phyloP scores from a whole-genome alignment of 2,329 filamentous ascomycete species.

The Triangularia setosa region DNA sequence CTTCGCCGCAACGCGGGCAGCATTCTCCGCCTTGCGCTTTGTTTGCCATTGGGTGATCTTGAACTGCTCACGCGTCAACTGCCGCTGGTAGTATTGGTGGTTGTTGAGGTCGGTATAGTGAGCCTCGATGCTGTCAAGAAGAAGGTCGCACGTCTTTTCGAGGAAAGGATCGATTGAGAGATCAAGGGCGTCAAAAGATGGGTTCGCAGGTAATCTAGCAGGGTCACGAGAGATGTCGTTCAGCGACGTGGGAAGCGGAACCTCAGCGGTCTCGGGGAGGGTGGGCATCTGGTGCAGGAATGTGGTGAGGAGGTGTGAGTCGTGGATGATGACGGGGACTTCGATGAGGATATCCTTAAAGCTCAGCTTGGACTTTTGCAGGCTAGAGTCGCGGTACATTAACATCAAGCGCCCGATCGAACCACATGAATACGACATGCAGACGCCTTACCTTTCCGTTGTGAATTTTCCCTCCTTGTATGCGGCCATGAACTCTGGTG shows the following conservation, averaged over 20 bases:
- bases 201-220: slow-evolving; percentile 65
- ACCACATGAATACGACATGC: background rate
- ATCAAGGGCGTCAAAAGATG: slow-evolving; percentile 85
- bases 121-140: slow-evolving; percentile 93
- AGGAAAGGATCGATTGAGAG: slow-evolving; percentile 95
- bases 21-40: slow-evolving; percentile 96
- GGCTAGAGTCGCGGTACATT: slow-evolving; percentile 45
- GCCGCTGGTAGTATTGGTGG: slow-evolving; percentile 93
- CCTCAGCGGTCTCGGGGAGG: slow-evolving; percentile 59
- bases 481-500: slow-evolving; percentile 79
- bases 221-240: slow-evolving; percentile 69
- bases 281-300: slow-evolving; percentile 89
- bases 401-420: background rate
- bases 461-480: slow-evolving; percentile 98
- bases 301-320: slow-evolving; percentile 93
- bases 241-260: slow-evolving; percentile 74
- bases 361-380: slow-evolving; percentile 89
- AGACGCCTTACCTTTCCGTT: slow-evolving; percentile 73
- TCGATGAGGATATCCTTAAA: slow-evolving; percentile 94
- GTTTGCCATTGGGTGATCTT: slow-evolving; percentile 97
- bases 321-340: slow-evolving; percentile 85
- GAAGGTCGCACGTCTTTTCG: slow-evolving; percentile 94
- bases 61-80: slow-evolving; percentile 86
- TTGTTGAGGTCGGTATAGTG: slow-evolving; percentile 99
- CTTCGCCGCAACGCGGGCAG: slow-evolving; percentile 77